Conservation (phyloP, 306 rosid genomes). For the Ceratonia siliqua region DNA sequence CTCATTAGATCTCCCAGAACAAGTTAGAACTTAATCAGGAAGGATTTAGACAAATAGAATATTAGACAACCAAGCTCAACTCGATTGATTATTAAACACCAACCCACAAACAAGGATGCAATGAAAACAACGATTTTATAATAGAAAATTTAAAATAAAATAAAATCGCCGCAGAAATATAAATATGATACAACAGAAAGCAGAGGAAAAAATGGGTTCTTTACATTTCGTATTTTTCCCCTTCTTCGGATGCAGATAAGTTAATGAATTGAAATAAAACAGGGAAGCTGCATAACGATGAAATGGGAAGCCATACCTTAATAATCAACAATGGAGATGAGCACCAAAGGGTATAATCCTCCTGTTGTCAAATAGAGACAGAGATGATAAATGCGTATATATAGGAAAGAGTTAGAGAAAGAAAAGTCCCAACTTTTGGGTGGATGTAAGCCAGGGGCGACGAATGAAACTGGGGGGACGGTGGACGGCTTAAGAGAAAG, state of each 20-base stretch:
- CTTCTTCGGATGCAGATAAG: not conserved
- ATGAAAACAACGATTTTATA: not conserved
- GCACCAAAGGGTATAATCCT: constrained; percentile 4
- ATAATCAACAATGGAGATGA: constrained; percentile 30
- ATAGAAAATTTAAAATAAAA: not conserved
- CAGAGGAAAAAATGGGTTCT: not conserved
- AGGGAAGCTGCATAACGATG: not conserved
- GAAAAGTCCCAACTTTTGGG: constrained; percentile 25
- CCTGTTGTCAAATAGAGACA: constrained; percentile 22
- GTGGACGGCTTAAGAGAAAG: not conserved
- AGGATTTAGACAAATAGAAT: constrained; percentile 19
- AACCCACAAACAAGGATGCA: constrained; percentile 3
- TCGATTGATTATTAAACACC: constrained; percentile 14
- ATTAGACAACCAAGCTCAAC: constrained; percentile 10
- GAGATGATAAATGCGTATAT: constrained; percentile 13
- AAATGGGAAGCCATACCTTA: constrained; percentile 50
- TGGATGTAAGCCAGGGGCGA: constrained; percentile 21
- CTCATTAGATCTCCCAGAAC: constrained; percentile 31
- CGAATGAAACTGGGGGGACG: constrained; percentile 25
- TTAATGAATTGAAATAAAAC: constrained; percentile 13
- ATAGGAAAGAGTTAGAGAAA: not conserved
- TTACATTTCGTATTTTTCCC: not conserved
- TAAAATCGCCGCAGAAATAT: constrained; percentile 24
- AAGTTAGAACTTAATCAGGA: constrained; percentile 2
- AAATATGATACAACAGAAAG: not conserved